Base-by-base conservation (phyloP, 2,329 filamentous ascomycete species). In the Aureobasidium musti region DNA sequence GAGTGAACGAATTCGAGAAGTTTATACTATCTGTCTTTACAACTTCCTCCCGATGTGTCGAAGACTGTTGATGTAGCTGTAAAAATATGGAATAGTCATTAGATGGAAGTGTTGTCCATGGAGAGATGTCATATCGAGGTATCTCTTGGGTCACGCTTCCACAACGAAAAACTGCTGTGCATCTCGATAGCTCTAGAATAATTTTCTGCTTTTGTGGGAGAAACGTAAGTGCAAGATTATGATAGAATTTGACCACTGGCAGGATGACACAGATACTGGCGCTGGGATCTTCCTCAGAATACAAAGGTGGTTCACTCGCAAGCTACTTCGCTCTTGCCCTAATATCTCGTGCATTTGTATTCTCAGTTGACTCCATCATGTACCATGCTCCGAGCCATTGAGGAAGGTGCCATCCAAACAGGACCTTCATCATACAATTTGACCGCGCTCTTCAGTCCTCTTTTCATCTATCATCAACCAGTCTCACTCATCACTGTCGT, bases 311-410 rank as follows among this genome's bases (percentile, higher is more conserved):
- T 28, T 49, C 2, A 28, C 7, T 17, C 23, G 13, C 21, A 49
- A 49, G 21, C 45, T 13, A 23, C 17, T 14, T 26, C 45, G 45
- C 14, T 49, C 45, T 28, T 49, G 8, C 45, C 45, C 14, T 47
- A 3, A 6, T 5, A 14, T 2, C 1, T 23, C 3, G 1, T 5
- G 14, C 3, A 5, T 5, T 14, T 14, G 4, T 14, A 2, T 47
- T 2, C 45, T 14, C 21, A 17, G 14, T 28, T 19, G 10, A 28
- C 45, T 8, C 10, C 6, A 1, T 19, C 45, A 26, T 26, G 13
- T 28, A 19, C 45, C 45, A 28, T 47, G 45, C 21, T 26, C 21
- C 26, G 11, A 4, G 5, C 11, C 4, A 1, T 10, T 49, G 45
- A 28, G 45, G 45, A 49, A 49, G 45, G 45, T 6, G 45, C 14